These are phyloP conservation scores for Epichloe bromicola DNA, from an alignment of 2,329 filamentous ascomycete species.

Conservation along the genomic window DNA sequence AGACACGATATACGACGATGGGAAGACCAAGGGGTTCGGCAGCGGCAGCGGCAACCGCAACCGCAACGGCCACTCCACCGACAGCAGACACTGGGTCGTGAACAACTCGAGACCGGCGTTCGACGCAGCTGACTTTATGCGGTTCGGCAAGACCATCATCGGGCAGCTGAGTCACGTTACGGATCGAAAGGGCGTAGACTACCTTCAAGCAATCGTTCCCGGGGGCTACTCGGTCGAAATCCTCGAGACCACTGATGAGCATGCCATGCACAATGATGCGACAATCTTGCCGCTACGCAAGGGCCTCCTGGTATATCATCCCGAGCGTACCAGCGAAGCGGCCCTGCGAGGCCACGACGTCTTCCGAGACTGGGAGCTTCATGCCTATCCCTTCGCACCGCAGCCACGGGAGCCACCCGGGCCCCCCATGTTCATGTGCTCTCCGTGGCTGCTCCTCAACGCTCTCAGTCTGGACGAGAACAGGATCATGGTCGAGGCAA, in stretches of 20 bases:
- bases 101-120: constrained; percentile 20
- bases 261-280: constrained; percentile 20
- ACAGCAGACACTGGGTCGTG: constrained; percentile 14
- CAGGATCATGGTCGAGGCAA: constrained; percentile 14
- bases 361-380: constrained; percentile 16
- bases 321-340: constrained; percentile 11
- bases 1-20: constrained; percentile 11
- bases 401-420: neutral
- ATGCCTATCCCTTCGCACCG: constrained; percentile 12
- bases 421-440: constrained; percentile 14
- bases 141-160: constrained; percentile 18
- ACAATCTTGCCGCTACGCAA: constrained; percentile 16
- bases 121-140: constrained; percentile 21
- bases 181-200: constrained; percentile 17
- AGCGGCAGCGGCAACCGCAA: neutral
- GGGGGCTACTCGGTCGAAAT: constrained; percentile 17
- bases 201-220: constrained; percentile 12
- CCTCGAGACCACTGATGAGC: constrained; percentile 11
- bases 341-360: constrained; percentile 12
- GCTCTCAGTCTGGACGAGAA: constrained; percentile 14
- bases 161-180: constrained; percentile 20
- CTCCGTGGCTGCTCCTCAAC: constrained; percentile 15
- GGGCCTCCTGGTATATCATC: constrained; percentile 15
- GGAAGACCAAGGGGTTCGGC: neutral
- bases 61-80: neutral